Evolutionary conservation across 1,284 basidiomycete species (phyloP), one percentile per base, ranked within the genome.

Genomic region (Austropuccinia psidii): DNA sequence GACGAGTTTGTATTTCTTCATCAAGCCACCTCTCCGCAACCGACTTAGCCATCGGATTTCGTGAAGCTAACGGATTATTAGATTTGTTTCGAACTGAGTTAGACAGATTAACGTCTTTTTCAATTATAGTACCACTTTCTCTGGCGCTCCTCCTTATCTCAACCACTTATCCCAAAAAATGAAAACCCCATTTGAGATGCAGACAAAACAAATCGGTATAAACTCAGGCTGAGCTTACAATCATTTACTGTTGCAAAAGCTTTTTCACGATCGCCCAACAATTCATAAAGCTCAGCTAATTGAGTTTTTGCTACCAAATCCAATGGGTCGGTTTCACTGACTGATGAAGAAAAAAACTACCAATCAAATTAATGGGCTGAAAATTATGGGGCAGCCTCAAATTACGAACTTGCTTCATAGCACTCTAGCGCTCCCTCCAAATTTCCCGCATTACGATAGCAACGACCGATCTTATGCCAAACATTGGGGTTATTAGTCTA

Each of bases 161-260:
- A 52, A 72, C 62, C 4, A 72, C 69, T 72, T 31, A 21, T 37
- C 11, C 29, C 15, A 21, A 72, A 61, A 17, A 39, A 52, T 19
- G 11, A 33, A 50, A 68, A 31, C 7, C 55, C 45, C 33, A 11
- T 47, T 29, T 41, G 54, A 61, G 68, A 75, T 21, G 72, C 54
- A 1, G 49, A 52, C 6, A 76, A 74, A 21, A 76, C 68, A 8
- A 60, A 58, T n/a, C n/a, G n/a, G n/a, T 37, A 74, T 75, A 39
- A 74, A n/a, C 3, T 17, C 4, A 15, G 52, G 11, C 27, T 58
- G 7, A 31, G 33, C 80, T 37, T 76, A 90, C 91, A 90, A 84
- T 94, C 88, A 72, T 90, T 89, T 2, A 97, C 90, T 0, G 95
- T 82, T 27, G 90, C 88, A 0, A 96, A 84, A 0, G 94, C 94